Conservation (phyloP, 73 alveolate species). For the Paramecium tetraurelia region DNA sequence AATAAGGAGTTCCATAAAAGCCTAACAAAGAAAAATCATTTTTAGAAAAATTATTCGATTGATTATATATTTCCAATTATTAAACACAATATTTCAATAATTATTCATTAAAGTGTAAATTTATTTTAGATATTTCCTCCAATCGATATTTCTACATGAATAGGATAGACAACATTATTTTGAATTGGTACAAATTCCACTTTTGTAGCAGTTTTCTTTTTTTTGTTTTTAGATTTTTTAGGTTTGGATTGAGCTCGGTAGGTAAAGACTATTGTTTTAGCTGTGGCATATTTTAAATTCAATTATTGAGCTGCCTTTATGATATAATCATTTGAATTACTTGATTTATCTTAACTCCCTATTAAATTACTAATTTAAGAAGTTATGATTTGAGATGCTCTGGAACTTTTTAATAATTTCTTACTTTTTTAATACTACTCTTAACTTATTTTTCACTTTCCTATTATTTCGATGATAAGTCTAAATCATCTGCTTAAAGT, state of each 20-base stretch:
- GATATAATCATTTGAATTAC: background rate
- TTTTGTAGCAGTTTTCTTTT: background rate
- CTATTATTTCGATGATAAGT: background rate
- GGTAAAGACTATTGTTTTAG: constrained; percentile 37
- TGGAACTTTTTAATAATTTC: constrained; percentile 31
- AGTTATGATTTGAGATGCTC: background rate
- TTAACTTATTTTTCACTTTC: background rate
- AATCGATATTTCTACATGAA: constrained; percentile 26
- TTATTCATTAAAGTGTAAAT: background rate
- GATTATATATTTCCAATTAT: background rate
- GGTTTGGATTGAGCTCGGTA: constrained; percentile 23
- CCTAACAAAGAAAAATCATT: constrained; percentile 27
- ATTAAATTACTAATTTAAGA: background rate
- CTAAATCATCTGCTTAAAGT: background rate
- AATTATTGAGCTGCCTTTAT: constrained; percentile 43
- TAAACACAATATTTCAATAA: background rate
- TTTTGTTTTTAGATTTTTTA: constrained; percentile 19
- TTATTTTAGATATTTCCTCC: constrained; percentile 1
- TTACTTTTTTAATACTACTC: constrained; percentile 8
- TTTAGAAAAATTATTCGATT: constrained; percentile 40
- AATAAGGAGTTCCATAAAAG: background rate
- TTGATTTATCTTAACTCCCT: constrained; percentile 29
- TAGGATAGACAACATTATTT: background rate
- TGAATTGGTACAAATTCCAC: constrained; percentile 33
- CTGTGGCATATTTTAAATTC: constrained; percentile 38